Evolutionary conservation across 1,284 basidiomycete species (phyloP).

Genomic region (Anthracocystis walkeri): DNA sequence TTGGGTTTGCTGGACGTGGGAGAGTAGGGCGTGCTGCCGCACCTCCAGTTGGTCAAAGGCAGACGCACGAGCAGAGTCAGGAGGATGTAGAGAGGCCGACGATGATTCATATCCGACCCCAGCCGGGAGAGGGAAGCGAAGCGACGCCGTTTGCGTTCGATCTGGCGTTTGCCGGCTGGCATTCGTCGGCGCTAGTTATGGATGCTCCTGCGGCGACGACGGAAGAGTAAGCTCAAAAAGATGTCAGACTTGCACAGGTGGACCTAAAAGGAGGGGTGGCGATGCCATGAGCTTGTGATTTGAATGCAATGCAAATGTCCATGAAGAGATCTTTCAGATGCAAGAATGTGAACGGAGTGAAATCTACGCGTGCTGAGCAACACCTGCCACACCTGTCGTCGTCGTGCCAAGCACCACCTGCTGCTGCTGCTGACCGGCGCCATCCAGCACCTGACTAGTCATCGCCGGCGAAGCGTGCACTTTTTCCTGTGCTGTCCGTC

Average conservation of each 20-base stretch:
- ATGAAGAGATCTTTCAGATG: no score
- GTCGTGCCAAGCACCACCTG: neutral
- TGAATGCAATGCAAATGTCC: no score
- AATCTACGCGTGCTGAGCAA: slow-evolving; percentile 1
- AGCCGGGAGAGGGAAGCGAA: neutral
- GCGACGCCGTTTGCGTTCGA: slow-evolving; percentile 43
- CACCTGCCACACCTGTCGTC: neutral
- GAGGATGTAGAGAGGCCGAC: slow-evolving; percentile 3
- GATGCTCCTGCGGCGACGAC: slow-evolving; percentile 6
- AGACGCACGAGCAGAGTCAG: neutral
- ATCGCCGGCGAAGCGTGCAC: neutral
- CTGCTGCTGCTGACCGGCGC: neutral
- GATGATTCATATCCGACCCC: slow-evolving; percentile 6
- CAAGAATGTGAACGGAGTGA: neutral
- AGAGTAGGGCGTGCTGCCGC: slow-evolving; percentile 8
- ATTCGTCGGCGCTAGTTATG: slow-evolving; percentile 37
- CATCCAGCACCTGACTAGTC: no score
- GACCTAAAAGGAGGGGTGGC: no score
- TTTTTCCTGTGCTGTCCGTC: neutral
- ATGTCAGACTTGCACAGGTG: no score
- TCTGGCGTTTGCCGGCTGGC: slow-evolving; percentile 53
- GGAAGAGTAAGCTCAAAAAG: no score
- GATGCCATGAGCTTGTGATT: no score
- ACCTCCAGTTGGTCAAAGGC: neutral
- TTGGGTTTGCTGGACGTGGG: slow-evolving; percentile 19